A percentile compares a stretch with the other conserved stretches of the same genome.
Evolutionary conservation across 768 basidiomycete genomes (phyloP).

Genomic region (Gloeophyllum trabeum): DNA sequence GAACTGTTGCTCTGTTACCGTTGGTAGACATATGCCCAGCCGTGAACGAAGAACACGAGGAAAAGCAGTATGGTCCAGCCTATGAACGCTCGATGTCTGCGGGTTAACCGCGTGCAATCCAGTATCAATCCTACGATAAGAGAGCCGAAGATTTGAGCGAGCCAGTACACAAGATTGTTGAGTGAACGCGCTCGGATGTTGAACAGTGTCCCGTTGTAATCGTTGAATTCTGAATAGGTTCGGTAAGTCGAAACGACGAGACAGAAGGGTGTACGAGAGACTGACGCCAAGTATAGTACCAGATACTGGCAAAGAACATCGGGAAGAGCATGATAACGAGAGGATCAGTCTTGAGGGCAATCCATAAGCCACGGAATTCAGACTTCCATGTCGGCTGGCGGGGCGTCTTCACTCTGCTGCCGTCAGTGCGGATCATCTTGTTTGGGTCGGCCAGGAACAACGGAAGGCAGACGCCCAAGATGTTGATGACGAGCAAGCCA

Average conservation of each 20-base stretch:
- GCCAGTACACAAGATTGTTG: constrained; percentile 75
- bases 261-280: neutral
- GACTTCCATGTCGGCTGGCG: constrained; percentile 70
- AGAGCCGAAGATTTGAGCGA: constrained; percentile 68
- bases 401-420: constrained; percentile 49
- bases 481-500: constrained; percentile 61
- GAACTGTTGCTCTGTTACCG: too few species aligned
- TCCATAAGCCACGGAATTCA: constrained; percentile 59
- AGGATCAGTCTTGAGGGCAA: constrained; percentile 60
- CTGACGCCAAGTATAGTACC: constrained; percentile 82
- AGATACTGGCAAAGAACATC: constrained; percentile 78
- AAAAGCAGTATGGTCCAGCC: constrained; percentile 56
- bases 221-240: constrained; percentile 69
- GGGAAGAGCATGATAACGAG: constrained; percentile 69
- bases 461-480: constrained; percentile 58
- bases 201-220: constrained; percentile 68
- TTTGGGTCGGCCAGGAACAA: constrained; percentile 61
- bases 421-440: constrained; percentile 66
- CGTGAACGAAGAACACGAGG: too few species aligned
- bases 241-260: too few species aligned
- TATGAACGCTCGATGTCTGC: constrained; percentile 59
- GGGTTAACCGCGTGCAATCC: constrained; percentile 40
- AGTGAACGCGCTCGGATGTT: constrained; percentile 69
- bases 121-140: constrained; percentile 59
- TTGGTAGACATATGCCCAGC: too few species aligned